These are phyloP conservation scores for Digitaria exilis DNA, from an alignment of 202 grass and related monocot genomes.

Conservation along the genomic window DNA sequence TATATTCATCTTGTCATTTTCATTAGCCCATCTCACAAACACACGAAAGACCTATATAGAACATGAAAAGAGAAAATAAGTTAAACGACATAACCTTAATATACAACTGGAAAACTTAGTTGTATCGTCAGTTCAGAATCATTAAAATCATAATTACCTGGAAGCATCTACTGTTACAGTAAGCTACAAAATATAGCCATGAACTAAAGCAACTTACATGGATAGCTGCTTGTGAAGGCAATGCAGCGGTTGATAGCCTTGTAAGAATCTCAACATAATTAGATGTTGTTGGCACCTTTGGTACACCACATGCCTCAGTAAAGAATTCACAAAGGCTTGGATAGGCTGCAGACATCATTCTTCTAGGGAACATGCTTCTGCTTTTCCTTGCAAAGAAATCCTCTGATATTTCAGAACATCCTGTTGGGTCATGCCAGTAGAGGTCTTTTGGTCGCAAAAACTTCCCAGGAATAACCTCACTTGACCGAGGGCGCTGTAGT, in stretches of 20 bases:
- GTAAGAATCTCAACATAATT: constrained; percentile 77
- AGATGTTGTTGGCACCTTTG: constrained; percentile 58
- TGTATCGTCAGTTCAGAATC: constrained; percentile 1
- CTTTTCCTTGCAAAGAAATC: constrained; percentile 47
- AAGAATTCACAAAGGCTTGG: constrained; percentile 85
- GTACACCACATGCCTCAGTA: constrained; percentile 63
- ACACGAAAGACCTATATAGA: constrained; percentile 70
- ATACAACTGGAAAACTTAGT: neutral
- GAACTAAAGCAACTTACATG: constrained; percentile 60
- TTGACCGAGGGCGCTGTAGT: constrained; percentile 46
- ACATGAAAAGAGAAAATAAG: constrained; percentile 42
- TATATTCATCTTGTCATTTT: constrained; percentile 53
- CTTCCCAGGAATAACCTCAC: constrained; percentile 50
- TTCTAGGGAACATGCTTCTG: constrained; percentile 50
- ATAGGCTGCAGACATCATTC: constrained; percentile 63
- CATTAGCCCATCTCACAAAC: constrained; percentile 79
- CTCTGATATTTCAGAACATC: constrained; percentile 73
- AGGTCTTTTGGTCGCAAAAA: constrained; percentile 70
- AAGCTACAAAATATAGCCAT: neutral
- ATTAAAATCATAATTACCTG: constrained; percentile 14
- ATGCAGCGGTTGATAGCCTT: constrained; percentile 58
- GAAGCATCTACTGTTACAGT: neutral
- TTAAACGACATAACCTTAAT: constrained; percentile 23
- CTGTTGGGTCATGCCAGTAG: constrained; percentile 89
- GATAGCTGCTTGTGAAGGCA: constrained; percentile 69